Percentiles rank a stretch among this genome's conserved stretches.
Conservation (phyloP, 1,284 basidiomycete species). For the Phylloboletellus chloephorus region DNA sequence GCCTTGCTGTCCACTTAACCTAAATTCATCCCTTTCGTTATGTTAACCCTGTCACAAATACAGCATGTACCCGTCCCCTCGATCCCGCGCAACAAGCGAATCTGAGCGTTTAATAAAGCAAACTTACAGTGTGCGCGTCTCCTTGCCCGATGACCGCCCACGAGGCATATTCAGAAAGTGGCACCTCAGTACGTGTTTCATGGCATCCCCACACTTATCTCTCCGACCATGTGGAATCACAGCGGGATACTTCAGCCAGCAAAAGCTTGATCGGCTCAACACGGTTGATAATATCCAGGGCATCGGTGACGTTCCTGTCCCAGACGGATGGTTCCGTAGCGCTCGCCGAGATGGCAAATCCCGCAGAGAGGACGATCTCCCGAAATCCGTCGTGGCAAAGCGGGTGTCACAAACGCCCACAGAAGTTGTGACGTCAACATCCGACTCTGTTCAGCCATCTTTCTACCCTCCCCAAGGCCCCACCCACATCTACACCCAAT, state of each 20-base stretch:
- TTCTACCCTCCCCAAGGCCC: conserved; percentile 25
- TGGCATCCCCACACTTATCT: conserved; percentile 21
- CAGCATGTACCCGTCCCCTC: conserved; percentile 34
- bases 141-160: conserved; percentile 58
- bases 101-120: conserved; percentile 69
- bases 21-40: conserved; percentile 21
- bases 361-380: conserved; percentile 49
- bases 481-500: conserved; percentile 28
- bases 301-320: conserved; percentile 58
- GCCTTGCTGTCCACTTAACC: conserved; percentile 9
- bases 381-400: conserved; percentile 33
- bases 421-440: conserved; percentile 26
- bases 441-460: conserved; percentile 21
- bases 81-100: conserved; percentile 40
- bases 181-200: conserved; percentile 64
- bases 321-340: conserved; percentile 71
- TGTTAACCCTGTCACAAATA: conserved; percentile 15
- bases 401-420: conserved; percentile 32
- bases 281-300: conserved; percentile 62
- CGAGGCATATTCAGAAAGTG: conserved; percentile 67
- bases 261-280: conserved; percentile 58
- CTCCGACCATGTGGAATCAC: conserved; percentile 15
- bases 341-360: conserved; percentile 59
- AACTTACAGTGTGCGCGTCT: conserved; percentile 77
- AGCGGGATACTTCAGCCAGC: conserved; percentile 80